phyloP scores from a whole-genome alignment of 75 land plant genomes.

The Adiantum capillusveneris region DNA sequence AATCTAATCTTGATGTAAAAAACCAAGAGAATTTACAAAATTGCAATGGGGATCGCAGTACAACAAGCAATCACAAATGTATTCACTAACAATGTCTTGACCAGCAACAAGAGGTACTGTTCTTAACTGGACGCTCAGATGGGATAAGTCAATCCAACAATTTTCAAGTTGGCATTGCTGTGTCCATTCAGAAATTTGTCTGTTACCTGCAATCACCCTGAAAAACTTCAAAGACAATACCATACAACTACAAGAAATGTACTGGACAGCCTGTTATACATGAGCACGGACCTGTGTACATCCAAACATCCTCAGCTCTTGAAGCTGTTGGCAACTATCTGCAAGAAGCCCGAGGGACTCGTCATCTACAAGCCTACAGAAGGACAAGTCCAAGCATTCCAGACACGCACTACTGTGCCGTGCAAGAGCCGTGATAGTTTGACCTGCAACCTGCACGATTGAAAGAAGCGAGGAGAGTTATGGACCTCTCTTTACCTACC shows the following conservation, averaged over 20 bases:
- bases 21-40: too few species aligned
- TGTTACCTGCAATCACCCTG: slow-evolving; percentile 46
- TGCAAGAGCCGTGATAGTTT: slow-evolving; percentile 54
- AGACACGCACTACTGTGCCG: slow-evolving; percentile 21
- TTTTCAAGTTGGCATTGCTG: slow-evolving; percentile 44
- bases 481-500: too few species aligned
- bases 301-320: slow-evolving; percentile 54
- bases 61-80: slow-evolving; percentile 2
- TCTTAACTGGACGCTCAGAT: too few species aligned
- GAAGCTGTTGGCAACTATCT: slow-evolving; percentile 41
- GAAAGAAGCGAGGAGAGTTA: too few species aligned
- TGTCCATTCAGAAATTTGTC: slow-evolving; percentile 48
- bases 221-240: background rate
- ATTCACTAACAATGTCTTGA: background rate
- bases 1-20: too few species aligned
- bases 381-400: slow-evolving; percentile 51
- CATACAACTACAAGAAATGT: background rate
- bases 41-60: too few species aligned
- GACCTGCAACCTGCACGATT: slow-evolving; percentile 34
- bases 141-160: slow-evolving; percentile 26
- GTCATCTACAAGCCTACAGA: slow-evolving; percentile 59
- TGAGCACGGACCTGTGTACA: slow-evolving; percentile 63
- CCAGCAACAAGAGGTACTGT: too few species aligned
- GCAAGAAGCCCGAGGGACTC: slow-evolving; percentile 67
- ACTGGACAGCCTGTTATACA: too few species aligned